Evolutionary conservation across 805 yeast species (phyloP), one percentile per base, ranked within the genome.

Genomic region (Teunomyces atbi): DNA sequence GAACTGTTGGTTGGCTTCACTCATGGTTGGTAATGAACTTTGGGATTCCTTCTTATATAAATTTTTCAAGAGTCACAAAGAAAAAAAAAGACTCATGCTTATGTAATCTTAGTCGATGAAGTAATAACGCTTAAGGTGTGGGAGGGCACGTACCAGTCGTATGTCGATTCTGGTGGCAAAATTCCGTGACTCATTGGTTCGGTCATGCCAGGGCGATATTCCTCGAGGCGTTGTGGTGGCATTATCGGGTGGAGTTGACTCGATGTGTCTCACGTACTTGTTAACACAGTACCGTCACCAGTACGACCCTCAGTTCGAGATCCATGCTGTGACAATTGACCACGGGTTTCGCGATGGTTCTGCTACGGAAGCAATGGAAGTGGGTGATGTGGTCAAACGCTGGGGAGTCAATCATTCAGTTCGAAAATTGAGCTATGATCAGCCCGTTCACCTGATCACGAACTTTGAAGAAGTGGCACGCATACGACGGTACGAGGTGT

Each of bases 221-320:
- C 77, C 76, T 3, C 34, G 44, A 5, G 58, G 50, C 26, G 46
- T 80, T 0, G 79, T 72, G 4, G 61, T 87, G 13, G 89, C 90
- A 0, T 74, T 87, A 1, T 82, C 89, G 12, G 96, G 96, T 1
- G 95, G 95, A 1, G 89, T 84, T 0, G 95, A 87, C 58, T 86
- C 94, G 1, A 82, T 86, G 81, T 82, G 86, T 11, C 60, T 87
- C 37, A 71, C 86, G 0, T 74, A 75, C 51, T 65, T 85, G 15
- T 60, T 83, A 4, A 49, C 67, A 0, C 60, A 65, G 20, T 76
- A 68, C 53, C 63, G 58, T 27, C 48, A 69, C 8, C 46, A 43
- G 3, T 44, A 65, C 40, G 55, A 62, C 5, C 57, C 66, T 2
- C 48, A 53, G 1, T 51, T 78, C 15, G 45, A 63, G 18, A 60